phyloP scores from a whole-genome alignment of 78 protist species.

The Paratrimastix pyriformis region DNA sequence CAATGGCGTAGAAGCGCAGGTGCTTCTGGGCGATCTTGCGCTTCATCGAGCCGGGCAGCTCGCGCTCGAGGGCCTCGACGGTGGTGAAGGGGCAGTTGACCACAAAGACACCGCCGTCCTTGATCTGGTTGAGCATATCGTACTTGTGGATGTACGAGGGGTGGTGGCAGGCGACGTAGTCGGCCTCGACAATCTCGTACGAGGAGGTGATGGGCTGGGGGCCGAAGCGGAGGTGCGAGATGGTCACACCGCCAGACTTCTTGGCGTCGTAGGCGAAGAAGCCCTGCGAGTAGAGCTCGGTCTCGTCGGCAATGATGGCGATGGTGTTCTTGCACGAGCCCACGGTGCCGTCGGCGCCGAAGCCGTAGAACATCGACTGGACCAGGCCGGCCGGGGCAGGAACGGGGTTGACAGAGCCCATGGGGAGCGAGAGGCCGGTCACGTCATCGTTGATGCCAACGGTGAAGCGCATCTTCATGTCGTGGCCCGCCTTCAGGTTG shows the following conservation, averaged over 20 bases:
- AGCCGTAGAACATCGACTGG: conserved; percentile 54
- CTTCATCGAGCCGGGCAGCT: conserved; percentile 34
- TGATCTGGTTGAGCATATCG: conserved; percentile 25
- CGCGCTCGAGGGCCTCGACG: conserved; percentile 25
- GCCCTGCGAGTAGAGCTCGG: conserved; percentile 14
- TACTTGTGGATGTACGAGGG: conserved; percentile 33
- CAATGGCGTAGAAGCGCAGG: conserved; percentile 41
- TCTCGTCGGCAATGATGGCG: conserved; percentile 43
- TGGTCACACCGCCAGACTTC: conserved; percentile 55
- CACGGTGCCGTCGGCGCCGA: conserved; percentile 72
- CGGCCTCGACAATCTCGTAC: conserved; percentile 47
- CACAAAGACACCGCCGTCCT: conserved; percentile 43
- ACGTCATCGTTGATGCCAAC: conserved; percentile 64
- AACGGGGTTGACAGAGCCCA: not conserved
- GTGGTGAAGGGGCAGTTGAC: conserved; percentile 29
- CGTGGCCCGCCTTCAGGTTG: conserved; percentile 23
- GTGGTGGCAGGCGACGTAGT: conserved; percentile 62
- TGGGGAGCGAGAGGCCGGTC: conserved; percentile 37
- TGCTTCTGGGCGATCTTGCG: conserved; percentile 28
- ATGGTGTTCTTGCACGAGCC: conserved; percentile 59
- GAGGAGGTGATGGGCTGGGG: conserved; percentile 36
- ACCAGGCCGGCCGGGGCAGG: conserved; percentile 20
- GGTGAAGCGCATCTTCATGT: conserved; percentile 21
- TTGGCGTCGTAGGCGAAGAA: conserved; percentile 66
- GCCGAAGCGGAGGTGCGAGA: conserved; percentile 64